Evolutionary conservation across 306 rosid species (phyloP), one percentile per base, ranked within the genome.

Genomic region (Rosa lucieae): DNA sequence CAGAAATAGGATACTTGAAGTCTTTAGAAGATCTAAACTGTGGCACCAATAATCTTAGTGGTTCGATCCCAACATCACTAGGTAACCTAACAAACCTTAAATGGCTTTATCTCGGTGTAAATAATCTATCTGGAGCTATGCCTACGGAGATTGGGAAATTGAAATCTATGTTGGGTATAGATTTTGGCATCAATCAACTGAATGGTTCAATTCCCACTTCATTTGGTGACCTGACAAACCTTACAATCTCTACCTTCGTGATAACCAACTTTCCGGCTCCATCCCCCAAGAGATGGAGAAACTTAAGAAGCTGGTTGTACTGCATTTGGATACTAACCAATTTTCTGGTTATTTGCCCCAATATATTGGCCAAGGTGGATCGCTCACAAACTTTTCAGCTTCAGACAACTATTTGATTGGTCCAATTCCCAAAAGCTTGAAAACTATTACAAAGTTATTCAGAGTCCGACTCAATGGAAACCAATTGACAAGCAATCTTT

Each of bases 261-360:
- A 65, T 79, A 56, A 56, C 63, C 63, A 56, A 21, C 63, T 56
- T 56, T 56, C 63, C 10, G 63, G 63, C 32, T 21, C 63, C 63
- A 56, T 56, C 32, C 63, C 63, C 63, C 32, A 56, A 21, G 63
- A 56, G 63, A 56, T 56, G 17, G 81, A 73, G 63, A 83, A 76
- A 23, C 37, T 77, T 49, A 8, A 32, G 26, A 68, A 75, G 44
- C 21, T 81, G 52, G 40, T 48, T 20, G 49, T 8, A 18, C 23
- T 67, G 4, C 37, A 17, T 32, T 21, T 85, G 47, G 80, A 53
- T 73, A 79, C 76, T 10, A 87, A 87, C 81, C 80, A 78, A 43
- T 80, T 87, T 44, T 69, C 82, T 35, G 86, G 90, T 8, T 63
- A 37, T 61, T 68, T 76, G 76, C 90, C 90, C 9, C 39, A 47